Evolutionary conservation across 2,329 filamentous ascomycete species (phyloP), one percentile per base, ranked within the genome.

Genomic region (Pestalotiopsis sp.): DNA sequence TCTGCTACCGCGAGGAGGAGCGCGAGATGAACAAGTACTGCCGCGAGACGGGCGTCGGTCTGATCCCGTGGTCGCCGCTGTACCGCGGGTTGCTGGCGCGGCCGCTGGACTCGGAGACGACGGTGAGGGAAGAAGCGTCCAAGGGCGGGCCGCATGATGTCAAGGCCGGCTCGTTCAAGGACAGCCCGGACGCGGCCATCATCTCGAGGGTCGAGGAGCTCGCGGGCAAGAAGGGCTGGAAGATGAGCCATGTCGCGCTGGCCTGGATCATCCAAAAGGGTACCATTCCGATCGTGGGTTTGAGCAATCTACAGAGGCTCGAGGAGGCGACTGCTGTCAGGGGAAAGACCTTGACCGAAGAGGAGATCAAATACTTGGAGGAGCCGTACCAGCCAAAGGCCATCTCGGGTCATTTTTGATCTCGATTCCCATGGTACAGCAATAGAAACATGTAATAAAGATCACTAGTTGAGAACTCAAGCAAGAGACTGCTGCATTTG

Each of bases 1-100:
- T 86, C 4, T 71, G 85, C 3, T 89, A 89, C 75, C 81, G 89
- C 13, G 89, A 91, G 75, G 89, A 91, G 71, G 89, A 83, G 72
- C 74, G 79, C 36, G 80, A 83, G 72, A 82, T 82, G 80, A 80
- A 77, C 70, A 74, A 79, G 9, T 84, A 81, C 72, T 83, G 82
- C 72, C 78, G 82, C 58, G 78, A 78, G 63, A 83, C 81, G 4
- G 82, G 82, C 12, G 82, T 83, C 52, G 81, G 81, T 9, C 66
- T 82, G 11, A 83, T 83, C 66, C 82, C 79, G 5, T 73, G 71
- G 68, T 62, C 66, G 52, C 67, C 67, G 41, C 60, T 75, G n/a
- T 73, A 70, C 68, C 73, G 76, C 49, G 78, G 78, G 14, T 25
- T 45, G 14, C 20, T 61, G 49, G 64, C 64, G 38, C 64, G 64